These are phyloP conservation scores for Thuidium tamariscinum DNA, from an alignment of 225 moss, liverwort and hornwort species.

Conservation along the genomic window DNA sequence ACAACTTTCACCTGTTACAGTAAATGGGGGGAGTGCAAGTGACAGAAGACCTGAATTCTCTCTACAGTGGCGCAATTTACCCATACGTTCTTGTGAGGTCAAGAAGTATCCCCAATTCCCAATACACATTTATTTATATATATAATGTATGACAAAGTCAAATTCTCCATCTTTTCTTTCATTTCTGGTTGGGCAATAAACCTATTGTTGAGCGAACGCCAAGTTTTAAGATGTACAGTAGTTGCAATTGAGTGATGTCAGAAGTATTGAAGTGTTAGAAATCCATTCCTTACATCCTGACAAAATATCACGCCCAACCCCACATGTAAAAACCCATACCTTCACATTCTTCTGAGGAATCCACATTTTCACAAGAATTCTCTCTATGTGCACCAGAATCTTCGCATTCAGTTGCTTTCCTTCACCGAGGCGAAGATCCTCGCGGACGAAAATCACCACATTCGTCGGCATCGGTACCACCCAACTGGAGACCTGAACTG, in stretches of 20 bases:
- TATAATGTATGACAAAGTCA: rapidly evolving
- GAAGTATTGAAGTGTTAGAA: rapidly evolving
- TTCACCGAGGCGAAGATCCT: background rate
- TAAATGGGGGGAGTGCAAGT: background rate
- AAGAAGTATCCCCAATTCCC: no score
- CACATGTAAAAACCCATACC: background rate
- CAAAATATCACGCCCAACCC: background rate
- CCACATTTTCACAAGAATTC: no score
- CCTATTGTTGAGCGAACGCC: background rate
- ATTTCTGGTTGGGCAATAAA: rapidly evolving
- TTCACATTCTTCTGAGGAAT: no score
- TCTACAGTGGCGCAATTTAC: background rate
- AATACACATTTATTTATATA: no score
- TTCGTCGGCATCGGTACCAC: background rate
- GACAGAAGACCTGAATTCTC: background rate
- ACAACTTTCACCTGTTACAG: background rate
- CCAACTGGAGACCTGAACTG: background rate
- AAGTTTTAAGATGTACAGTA: background rate
- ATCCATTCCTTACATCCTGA: background rate
- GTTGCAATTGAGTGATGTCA: background rate
- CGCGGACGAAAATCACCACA: background rate
- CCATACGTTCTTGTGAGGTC: rapidly evolving
- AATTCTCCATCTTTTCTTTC: background rate
- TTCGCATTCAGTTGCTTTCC: background rate
- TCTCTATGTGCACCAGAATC: background rate